A percentile compares a stretch with the other conserved stretches of the same genome.
Evolutionary conservation across 768 basidiomycete genomes (phyloP).

Genomic region (Phlegmacium glaucopus): DNA sequence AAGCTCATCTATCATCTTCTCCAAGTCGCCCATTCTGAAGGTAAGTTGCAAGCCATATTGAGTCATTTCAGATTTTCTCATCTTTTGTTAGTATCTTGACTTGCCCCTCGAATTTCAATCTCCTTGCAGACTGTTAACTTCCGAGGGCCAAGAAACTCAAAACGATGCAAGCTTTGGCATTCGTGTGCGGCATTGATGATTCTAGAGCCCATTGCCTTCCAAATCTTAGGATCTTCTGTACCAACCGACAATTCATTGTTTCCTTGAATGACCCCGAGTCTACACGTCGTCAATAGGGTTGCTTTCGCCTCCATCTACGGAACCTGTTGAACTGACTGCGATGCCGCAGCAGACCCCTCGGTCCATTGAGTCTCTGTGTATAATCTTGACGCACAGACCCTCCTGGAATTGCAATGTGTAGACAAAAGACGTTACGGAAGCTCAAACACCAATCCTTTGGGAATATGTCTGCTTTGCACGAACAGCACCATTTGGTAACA

Average conservation of each 20-base stretch:
- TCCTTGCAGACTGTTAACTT: conserved; percentile 33
- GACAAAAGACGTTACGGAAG: conserved; percentile 27
- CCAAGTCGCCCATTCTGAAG: conserved; percentile 27
- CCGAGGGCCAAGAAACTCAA: conserved; percentile 39
- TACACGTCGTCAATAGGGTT: conserved; percentile 5
- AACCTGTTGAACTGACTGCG: conserved; percentile 8
- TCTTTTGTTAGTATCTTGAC: conserved; percentile 33
- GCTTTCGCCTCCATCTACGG: conserved; percentile 19
- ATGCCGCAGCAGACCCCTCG: conserved; percentile 19
- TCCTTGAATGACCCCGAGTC: conserved; percentile 28
- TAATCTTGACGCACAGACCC: conserved; percentile 23
- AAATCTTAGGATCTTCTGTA: conserved; percentile 34
- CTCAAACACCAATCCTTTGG: conserved; percentile 30
- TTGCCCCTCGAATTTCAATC: conserved; percentile 45
- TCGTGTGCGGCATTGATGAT: conserved; percentile 28
- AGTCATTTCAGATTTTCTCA: background rate
- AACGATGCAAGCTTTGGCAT: conserved; percentile 37
- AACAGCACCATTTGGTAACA: conserved; percentile 31
- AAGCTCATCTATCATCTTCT: conserved; percentile 28
- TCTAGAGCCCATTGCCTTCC: conserved; percentile 36
- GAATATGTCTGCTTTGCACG: conserved; percentile 25
- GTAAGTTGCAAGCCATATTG: conserved; percentile 11
- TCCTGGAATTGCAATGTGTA: conserved; percentile 28
- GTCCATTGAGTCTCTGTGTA: conserved; percentile 33
- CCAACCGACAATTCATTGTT: conserved; percentile 30